Conservation (phyloP, 305 asterid species). For the Rubia occidens region DNA sequence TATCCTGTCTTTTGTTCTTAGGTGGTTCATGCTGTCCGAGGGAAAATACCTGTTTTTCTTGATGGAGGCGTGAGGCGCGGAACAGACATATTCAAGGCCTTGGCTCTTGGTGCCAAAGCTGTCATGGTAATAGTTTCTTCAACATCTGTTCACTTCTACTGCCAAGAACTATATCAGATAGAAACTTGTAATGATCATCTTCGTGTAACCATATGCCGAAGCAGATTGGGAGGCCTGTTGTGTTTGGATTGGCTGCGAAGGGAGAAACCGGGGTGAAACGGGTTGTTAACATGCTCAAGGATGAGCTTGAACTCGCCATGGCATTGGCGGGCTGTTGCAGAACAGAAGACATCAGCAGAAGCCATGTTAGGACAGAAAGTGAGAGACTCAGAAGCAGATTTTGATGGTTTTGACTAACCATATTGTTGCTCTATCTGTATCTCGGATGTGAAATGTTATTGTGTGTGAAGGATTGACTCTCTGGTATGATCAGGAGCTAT, state of each 20-base stretch:
- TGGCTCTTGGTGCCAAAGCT: constrained; percentile 68
- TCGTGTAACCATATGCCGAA: not conserved
- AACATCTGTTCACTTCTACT: not conserved
- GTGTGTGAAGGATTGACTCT: not conserved
- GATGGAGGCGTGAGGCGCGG: constrained; percentile 74
- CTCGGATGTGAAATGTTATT: not conserved
- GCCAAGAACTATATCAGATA: too few species aligned
- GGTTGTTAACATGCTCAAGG: constrained; percentile 47
- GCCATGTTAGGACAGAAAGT: constrained; percentile 35
- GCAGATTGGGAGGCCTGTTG: constrained; percentile 53
- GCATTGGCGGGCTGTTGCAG: constrained; percentile 54
- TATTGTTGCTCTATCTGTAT: not conserved
- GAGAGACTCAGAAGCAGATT: constrained; percentile 33
- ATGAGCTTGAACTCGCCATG: constrained; percentile 54
- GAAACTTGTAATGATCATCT: not conserved
- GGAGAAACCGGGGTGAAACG: constrained; percentile 35
- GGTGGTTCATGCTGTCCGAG: constrained; percentile 59
- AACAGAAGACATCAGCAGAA: constrained; percentile 38
- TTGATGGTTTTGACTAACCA: constrained; percentile 8
- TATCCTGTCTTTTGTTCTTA: constrained; percentile 6
- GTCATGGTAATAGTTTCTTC: constrained; percentile 30
- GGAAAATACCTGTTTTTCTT: constrained; percentile 45
- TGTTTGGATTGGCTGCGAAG: constrained; percentile 46
- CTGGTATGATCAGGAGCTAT: too few species aligned
- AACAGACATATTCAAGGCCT: constrained; percentile 66